Percentiles rank a stretch among this genome's conserved stretches.
Conservation (phyloP, 345 rosid species). For the Populus euphratica region DNA sequence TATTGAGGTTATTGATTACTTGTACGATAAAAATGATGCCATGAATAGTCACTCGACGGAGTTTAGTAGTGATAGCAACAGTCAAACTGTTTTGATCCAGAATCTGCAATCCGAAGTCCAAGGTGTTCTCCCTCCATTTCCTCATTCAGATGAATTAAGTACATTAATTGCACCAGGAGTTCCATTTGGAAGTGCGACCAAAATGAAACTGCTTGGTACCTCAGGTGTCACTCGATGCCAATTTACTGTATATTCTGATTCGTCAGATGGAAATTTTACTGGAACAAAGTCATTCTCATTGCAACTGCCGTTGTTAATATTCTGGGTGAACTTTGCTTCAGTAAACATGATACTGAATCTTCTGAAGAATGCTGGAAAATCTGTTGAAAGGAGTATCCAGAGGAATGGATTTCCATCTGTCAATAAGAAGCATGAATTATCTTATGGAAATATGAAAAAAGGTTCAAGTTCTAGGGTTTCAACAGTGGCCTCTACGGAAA, state of each 20-base stretch:
- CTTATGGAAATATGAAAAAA: slow-evolving; percentile 21
- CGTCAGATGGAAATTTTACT: slow-evolving; percentile 36
- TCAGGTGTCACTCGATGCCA: slow-evolving; percentile 50
- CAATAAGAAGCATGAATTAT: slow-evolving; percentile 21
- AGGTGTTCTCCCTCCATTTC: slow-evolving; percentile 54
- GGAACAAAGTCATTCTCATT: slow-evolving; percentile 52
- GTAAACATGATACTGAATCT: slow-evolving; percentile 53
- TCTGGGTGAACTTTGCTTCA: slow-evolving; percentile 68
- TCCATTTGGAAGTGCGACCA: slow-evolving; percentile 41
- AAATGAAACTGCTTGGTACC: slow-evolving; percentile 56
- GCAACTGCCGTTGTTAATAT: slow-evolving; percentile 54
- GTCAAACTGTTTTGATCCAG: slow-evolving; percentile 40
- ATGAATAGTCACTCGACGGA: slow-evolving; percentile 14
- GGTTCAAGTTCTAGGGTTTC: slow-evolving; percentile 25
- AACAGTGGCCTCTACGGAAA: slow-evolving; percentile 40
- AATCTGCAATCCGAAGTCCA: slow-evolving; percentile 61
- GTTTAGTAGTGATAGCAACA: slow-evolving; percentile 7
- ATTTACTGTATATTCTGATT: slow-evolving; percentile 32
- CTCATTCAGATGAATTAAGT: slow-evolving; percentile 31
- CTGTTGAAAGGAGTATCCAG: slow-evolving; percentile 27
- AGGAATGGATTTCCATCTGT: slow-evolving; percentile 16
- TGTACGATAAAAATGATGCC: slow-evolving; percentile 27
- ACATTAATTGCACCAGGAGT: slow-evolving; percentile 35
- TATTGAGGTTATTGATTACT: slow-evolving; percentile 62
- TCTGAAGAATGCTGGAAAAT: slow-evolving; percentile 44